Evolutionary conservation across 176 grass and related monocot species (phyloP), one percentile per base, ranked within the genome.

Genomic region (Phragmites australis): DNA sequence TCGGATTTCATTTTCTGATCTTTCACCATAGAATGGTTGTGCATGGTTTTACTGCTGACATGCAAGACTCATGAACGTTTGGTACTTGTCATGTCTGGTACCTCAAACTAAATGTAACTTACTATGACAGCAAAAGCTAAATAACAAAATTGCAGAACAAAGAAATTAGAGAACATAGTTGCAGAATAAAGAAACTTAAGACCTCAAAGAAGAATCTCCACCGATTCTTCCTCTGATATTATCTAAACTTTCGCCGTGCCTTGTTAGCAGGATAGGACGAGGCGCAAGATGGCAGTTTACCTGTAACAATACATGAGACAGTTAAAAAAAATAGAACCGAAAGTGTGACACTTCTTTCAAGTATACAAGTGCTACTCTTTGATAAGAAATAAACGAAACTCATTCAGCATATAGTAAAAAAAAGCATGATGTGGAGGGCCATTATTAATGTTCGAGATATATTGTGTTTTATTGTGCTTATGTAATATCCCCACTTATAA

Each of bases 221-320:
- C 95, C 95, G 9, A 98, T 91, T 82, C 88, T 88, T 88, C 92
- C 92, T 91, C 90, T 75, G 58, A 94, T 88, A 89, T 98, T 98
- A 77, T 98, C 92, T 82, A 90, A 81, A 88, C 95, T 98, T 87
- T 98, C 95, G 43, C 95, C 95, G 46, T 98, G 95, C 74, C 95
- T 85, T 66, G 95, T 98, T 83, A 98, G 92, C 46, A 98, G 77
- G 73, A 98, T 98, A 80, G 95, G 95, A 22, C 95, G 92, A 82
- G 95, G 95, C 76, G 95, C 93, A 14, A 98, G 86, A 93, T 98
- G 95, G 80, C 92, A 94, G 75, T 98, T 98, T 34, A 98, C 95
- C 95, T 98, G 81, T 82, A 88, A 90, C 30, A 72, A 74, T 31
- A 83, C 46, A 76, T 65, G 25, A 41, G n/a, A 67, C 50, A 79